A percentile compares a stretch with the other conserved stretches of the same genome.
Conservation (phyloP, 2,329 filamentous ascomycete genomes). For the Aspergillus brunneoviolaceus region DNA sequence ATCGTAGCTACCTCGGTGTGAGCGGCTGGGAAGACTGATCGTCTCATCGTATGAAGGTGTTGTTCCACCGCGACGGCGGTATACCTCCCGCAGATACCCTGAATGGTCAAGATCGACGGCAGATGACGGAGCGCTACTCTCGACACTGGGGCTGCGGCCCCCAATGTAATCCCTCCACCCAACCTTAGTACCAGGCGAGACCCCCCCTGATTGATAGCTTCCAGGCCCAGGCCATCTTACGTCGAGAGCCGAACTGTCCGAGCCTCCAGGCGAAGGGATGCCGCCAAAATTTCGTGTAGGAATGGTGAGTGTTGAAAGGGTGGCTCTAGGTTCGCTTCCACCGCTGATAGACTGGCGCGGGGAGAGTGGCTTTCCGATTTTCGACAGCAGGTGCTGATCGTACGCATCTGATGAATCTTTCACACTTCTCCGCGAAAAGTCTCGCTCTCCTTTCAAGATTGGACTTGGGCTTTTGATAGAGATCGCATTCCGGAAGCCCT, state of each 20-base stretch:
- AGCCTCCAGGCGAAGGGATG: slow-evolving; percentile 33
- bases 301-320: slow-evolving; percentile 35
- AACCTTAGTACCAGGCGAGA: slow-evolving; percentile 42
- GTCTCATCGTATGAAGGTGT: slow-evolving; percentile 51
- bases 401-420: slow-evolving; percentile 62
- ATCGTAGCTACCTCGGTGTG: slow-evolving; percentile 63
- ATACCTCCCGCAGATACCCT: slow-evolving; percentile 32
- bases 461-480: slow-evolving; percentile 29
- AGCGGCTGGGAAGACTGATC: slow-evolving; percentile 50
- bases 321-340: slow-evolving; percentile 31
- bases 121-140: slow-evolving; percentile 41
- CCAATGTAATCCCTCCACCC: slow-evolving; percentile 44
- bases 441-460: slow-evolving; percentile 57
- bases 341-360: slow-evolving; percentile 44
- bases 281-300: slow-evolving; percentile 33
- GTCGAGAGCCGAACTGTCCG: slow-evolving; percentile 33
- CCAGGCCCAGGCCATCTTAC: slow-evolving; percentile 36
- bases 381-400: slow-evolving; percentile 62
- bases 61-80: slow-evolving; percentile 51
- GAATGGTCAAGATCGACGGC: slow-evolving; percentile 43
- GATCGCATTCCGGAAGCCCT: slow-evolving; percentile 36
- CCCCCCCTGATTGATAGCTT: slow-evolving; percentile 41
- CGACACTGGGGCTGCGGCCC: slow-evolving; percentile 45
- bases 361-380: slow-evolving; percentile 61
- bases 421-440: slow-evolving; percentile 58